Conservation (phyloP, 305 asterid genomes). For the Solanum chacoense region DNA sequence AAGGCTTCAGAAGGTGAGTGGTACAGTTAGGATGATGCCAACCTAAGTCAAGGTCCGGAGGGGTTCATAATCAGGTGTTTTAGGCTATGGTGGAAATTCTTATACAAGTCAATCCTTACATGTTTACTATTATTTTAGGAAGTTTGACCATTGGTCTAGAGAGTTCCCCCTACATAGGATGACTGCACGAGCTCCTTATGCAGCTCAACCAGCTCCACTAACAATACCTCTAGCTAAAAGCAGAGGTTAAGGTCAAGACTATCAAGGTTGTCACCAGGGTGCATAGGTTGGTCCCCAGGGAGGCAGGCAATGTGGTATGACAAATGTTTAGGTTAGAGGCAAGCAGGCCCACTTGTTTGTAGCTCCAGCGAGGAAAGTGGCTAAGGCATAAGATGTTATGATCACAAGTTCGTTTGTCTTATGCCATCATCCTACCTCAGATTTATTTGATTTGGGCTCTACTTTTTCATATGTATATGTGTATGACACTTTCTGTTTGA, state of each 20-base stretch:
- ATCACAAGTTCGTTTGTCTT: not conserved
- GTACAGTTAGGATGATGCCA: not conserved
- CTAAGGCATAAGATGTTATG: accelerated
- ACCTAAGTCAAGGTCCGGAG: not conserved
- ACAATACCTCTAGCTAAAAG: too few relatives aligned
- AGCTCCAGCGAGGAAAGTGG: not conserved
- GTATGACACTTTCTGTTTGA: too few relatives aligned
- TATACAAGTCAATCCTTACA: not conserved
- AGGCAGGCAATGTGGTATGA: too few relatives aligned
- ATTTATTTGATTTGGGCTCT: not conserved
- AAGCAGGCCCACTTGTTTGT: not conserved
- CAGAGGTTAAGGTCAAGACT: too few relatives aligned
- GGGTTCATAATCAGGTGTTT: not conserved
- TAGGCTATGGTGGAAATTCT: not conserved
- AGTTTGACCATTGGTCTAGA: not conserved
- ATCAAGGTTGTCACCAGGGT: too few relatives aligned
- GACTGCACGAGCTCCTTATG: too few relatives aligned
- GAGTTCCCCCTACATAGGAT: not conserved
- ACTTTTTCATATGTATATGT: too few relatives aligned
- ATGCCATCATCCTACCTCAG: accelerated
- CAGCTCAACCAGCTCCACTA: too few relatives aligned
- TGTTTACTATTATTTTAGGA: not conserved
- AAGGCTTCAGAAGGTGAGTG: not conserved
- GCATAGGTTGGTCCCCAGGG: too few relatives aligned
- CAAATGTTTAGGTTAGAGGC: too few relatives aligned